phyloP scores from a whole-genome alignment of 805 yeast species.

The Candida tammaniensis region DNA sequence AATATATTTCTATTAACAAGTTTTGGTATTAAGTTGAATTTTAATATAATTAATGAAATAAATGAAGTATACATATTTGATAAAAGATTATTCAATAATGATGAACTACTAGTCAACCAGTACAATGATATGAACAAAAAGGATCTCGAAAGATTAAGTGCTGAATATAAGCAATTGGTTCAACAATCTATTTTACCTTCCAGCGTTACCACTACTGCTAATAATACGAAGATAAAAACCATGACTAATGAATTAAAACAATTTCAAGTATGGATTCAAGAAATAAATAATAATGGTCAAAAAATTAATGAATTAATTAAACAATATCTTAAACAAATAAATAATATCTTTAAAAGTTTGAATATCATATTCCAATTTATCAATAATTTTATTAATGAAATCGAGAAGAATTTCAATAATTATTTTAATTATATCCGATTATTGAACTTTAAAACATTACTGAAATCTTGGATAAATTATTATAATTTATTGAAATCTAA shows the following conservation, averaged over 20 bases:
- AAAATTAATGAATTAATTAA: slow-evolving; percentile 26
- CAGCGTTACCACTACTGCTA: no score
- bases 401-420: slow-evolving; percentile 43
- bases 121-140: slow-evolving; percentile 13
- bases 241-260: slow-evolving; percentile 37
- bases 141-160: slow-evolving; percentile 7
- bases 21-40: slow-evolving; percentile 61
- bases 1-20: slow-evolving; percentile 57
- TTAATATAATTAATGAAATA: slow-evolving; percentile 48
- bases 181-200: not conserved
- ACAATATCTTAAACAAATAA: slow-evolving; percentile 31
- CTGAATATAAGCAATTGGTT: slow-evolving; percentile 8
- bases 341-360: slow-evolving; percentile 43
- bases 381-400: slow-evolving; percentile 47
- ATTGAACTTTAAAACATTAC: slow-evolving; percentile 40
- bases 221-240: slow-evolving; percentile 13
- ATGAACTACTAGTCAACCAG: slow-evolving; percentile 4
- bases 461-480: slow-evolving; percentile 34
- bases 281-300: slow-evolving; percentile 30
- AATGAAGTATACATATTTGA: slow-evolving; percentile 63
- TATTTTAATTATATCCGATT: slow-evolving; percentile 34
- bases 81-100: slow-evolving; percentile 49
- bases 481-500: slow-evolving; percentile 28
- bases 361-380: slow-evolving; percentile 49
- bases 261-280: slow-evolving; percentile 52